These are phyloP conservation scores for Pichia insulana DNA, from an alignment of 805 yeast genomes.

Conservation along the genomic window DNA sequence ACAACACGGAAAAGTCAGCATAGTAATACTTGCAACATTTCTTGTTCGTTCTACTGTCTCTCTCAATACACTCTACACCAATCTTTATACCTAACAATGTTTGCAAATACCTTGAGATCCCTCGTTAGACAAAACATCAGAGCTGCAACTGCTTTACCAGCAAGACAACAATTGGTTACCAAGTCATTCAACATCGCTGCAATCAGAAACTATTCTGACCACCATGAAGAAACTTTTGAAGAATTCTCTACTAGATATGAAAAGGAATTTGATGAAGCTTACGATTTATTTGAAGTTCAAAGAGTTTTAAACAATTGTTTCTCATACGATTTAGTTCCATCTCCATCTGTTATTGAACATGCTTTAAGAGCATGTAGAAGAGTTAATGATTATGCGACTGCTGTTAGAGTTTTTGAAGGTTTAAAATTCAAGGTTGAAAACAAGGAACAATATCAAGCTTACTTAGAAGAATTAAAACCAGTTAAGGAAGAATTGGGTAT, in stretches of 20 bases:
- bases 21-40: neutral
- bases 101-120: conserved; percentile 27
- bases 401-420: conserved; percentile 97
- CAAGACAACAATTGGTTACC: conserved; percentile 10
- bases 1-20: too few species aligned
- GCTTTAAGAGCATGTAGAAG: conserved; percentile 98
- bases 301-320: conserved; percentile 97
- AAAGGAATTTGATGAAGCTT: conserved; percentile 92
- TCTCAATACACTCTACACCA: neutral
- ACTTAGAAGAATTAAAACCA: conserved; percentile 88
- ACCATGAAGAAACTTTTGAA: conserved; percentile 88
- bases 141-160: conserved; percentile 17
- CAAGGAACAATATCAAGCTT: conserved; percentile 88
- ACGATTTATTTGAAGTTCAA: conserved; percentile 79
- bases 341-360: conserved; percentile 91
- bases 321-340: conserved; percentile 97
- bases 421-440: conserved; percentile 93
- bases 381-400: conserved; percentile 97
- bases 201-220: conserved; percentile 65
- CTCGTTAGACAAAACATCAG: conserved; percentile 28
- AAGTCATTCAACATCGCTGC: conserved; percentile 14
- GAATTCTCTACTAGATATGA: conserved; percentile 87
- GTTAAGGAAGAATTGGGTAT: conserved; percentile 88
- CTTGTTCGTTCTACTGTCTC: neutral
- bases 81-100: conserved; percentile 17